phyloP scores from a whole-genome alignment of 192 early-diverging fungal genomes.

The Podochytrium sp. region DNA sequence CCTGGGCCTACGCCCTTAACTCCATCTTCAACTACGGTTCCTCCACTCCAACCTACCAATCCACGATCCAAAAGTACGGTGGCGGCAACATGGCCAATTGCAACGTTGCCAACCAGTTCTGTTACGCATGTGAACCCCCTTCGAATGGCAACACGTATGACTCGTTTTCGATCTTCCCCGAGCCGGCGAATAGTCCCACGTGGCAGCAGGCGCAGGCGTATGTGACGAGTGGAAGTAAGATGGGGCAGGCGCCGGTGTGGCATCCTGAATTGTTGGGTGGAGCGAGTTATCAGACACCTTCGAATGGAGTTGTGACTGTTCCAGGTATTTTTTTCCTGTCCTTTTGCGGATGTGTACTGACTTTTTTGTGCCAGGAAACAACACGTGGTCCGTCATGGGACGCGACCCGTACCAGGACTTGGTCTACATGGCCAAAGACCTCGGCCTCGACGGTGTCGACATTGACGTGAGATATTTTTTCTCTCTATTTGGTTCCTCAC shows the following conservation, averaged over 20 bases:
- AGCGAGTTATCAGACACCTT: background rate
- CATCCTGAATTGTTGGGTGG: constrained; percentile 19
- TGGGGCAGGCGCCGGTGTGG: constrained; percentile 1
- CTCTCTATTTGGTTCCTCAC: too few relatives aligned
- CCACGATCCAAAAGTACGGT: constrained; percentile 17
- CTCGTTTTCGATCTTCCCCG: constrained; percentile 18
- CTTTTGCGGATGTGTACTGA: too few relatives aligned
- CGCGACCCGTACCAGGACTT: constrained; percentile 26
- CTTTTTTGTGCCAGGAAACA: constrained; percentile 11
- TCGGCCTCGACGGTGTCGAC: constrained; percentile 23
- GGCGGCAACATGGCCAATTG: constrained; percentile 10
- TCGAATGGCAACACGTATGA: constrained; percentile 13
- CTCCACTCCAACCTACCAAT: constrained; percentile 2
- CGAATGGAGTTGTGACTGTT: background rate
- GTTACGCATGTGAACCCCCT: constrained; percentile 23
- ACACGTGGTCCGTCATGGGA: background rate
- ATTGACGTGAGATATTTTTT: too few relatives aligned
- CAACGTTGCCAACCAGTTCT: constrained; percentile 15
- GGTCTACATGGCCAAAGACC: constrained; percentile 3
- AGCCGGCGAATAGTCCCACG: constrained; percentile 13
- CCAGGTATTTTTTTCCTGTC: too few relatives aligned
- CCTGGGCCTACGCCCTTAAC: constrained; percentile 1
- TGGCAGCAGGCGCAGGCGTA: constrained; percentile 24
- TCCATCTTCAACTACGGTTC: constrained; percentile 16
- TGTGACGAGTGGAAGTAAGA: background rate